Percentiles rank a stretch among this genome's conserved stretches.
These are phyloP conservation scores for Apiospora koreana DNA, from an alignment of 2,329 filamentous ascomycete species.

Conservation along the genomic window DNA sequence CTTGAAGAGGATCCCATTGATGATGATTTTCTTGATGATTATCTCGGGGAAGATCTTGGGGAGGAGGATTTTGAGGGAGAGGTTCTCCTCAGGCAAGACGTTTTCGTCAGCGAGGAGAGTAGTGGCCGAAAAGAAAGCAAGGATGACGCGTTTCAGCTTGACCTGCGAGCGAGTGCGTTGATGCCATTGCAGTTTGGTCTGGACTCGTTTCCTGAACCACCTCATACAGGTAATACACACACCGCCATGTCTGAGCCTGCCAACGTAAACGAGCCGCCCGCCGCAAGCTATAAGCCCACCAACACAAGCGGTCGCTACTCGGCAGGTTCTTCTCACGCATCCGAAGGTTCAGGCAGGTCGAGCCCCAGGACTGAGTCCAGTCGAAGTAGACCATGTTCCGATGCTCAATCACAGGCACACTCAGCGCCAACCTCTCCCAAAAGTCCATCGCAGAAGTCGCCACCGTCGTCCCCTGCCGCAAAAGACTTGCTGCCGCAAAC, in stretches of 20 bases:
- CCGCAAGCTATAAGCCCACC: background rate
- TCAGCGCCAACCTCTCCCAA: constrained; percentile 23
- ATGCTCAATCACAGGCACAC: constrained; percentile 20
- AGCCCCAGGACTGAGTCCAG: constrained; percentile 19
- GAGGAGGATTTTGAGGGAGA: constrained; percentile 25
- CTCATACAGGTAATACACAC: background rate
- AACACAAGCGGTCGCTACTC: background rate
- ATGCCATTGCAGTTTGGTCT: constrained; percentile 29
- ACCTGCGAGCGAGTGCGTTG: constrained; percentile 17
- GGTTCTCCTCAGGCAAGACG: constrained; percentile 31
- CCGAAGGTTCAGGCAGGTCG: constrained; percentile 8
- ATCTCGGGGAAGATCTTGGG: background rate
- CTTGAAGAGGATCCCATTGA: background rate
- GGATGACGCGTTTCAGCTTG: constrained; percentile 17
- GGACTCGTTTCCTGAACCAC: constrained; percentile 27
- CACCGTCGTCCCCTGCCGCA: constrained; percentile 25
- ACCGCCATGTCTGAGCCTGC: constrained; percentile 12
- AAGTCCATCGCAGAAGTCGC: constrained; percentile 25
- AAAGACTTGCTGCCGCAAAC: constrained; percentile 30
- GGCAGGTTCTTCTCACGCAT: background rate
- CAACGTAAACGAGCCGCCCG: background rate
- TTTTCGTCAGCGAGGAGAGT: background rate
- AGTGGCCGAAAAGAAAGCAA: background rate
- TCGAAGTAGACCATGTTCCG: constrained; percentile 20
- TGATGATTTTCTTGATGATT: background rate